Evolutionary conservation across 2,329 filamentous ascomycete species (phyloP).

Genomic region (Pyrenophora seminiperda): DNA sequence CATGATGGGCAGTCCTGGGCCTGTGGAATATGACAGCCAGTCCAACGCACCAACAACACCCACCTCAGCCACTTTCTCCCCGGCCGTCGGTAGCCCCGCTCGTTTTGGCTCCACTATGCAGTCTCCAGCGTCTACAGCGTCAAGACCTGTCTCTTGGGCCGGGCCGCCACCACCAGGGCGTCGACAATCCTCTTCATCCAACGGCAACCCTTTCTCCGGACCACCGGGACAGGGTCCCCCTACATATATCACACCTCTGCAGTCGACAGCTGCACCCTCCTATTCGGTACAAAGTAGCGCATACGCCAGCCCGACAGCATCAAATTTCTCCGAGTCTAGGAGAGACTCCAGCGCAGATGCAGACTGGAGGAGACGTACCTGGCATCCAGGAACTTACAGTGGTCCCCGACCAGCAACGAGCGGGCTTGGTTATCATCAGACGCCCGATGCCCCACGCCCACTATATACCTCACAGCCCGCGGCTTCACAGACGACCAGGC

Average conservation of each 20-base stretch:
- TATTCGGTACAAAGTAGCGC: constrained; percentile 65
- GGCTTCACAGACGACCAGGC: constrained; percentile 65
- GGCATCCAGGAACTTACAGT: constrained; percentile 79
- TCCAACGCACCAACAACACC: constrained; percentile 81
- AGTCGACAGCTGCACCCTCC: constrained; percentile 58
- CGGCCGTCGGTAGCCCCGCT: constrained; percentile 72
- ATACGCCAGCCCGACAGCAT: constrained; percentile 69
- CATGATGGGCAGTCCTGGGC: constrained; percentile 64
- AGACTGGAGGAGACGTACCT: constrained; percentile 81
- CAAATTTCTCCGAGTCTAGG: constrained; percentile 66
- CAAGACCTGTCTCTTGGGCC: constrained; percentile 75
- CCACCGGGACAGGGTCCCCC: constrained; percentile 66
- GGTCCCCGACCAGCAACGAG: constrained; percentile 68
- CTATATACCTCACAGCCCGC: constrained; percentile 60
- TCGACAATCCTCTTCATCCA: constrained; percentile 81
- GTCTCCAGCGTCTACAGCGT: constrained; percentile 74
- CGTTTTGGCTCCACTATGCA: constrained; percentile 70
- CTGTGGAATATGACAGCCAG: constrained; percentile 65
- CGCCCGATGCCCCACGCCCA: constrained; percentile 66
- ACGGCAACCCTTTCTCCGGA: constrained; percentile 73
- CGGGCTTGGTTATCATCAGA: constrained; percentile 75
- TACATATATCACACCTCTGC: constrained; percentile 61
- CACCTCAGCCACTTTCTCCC: constrained; percentile 81
- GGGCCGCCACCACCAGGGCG: constrained; percentile 70
- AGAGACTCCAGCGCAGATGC: constrained; percentile 75